Base-by-base conservation (phyloP, 2,329 filamentous ascomycete species). In the Alternaria gansuensis region DNA sequence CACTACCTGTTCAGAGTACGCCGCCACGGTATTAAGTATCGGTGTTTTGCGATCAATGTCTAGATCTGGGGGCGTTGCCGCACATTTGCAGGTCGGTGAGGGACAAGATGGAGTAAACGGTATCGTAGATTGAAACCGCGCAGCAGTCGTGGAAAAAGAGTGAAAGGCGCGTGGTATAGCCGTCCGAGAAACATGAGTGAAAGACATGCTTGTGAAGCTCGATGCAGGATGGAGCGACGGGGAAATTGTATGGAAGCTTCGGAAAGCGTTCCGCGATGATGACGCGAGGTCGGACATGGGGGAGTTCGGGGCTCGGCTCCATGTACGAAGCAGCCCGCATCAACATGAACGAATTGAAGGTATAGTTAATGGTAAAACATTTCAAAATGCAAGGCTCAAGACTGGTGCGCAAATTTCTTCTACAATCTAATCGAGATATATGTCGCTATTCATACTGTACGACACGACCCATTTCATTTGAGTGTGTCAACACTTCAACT, bases 1-100 rank as follows among this genome's bases (percentile, higher is more conserved):
- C 9, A 98, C 78, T 3, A 97, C 85, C 68, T 97, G 93, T 77
- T 96, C 89, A 1, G 88, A 83, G 74, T 97, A 96, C 1, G 84
- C 82, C 2, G 90, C 83, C 79, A 97, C 93, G 5, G 90, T 89
- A 11, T 91, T 91, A 72, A 90, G 89, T 41, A 97, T 81, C 17
- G 85, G 82, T 37, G 85, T 85, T 60, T 86, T 83, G 68, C 84
- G 83, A 73, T 97, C 93, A 52, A 97, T 93, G 23, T 88, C 86
- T 14, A 96, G 82, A 3, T 86, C 88, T 11, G 78, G 65, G 0
- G 90, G 88, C 54, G 83, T 89, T 2, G 85, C 79, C n/a, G 88
- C 85, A 77, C 92, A 97, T 11, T 83, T 77, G 78, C 93, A 97
- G 64, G 87, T 91, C 64, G 92, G 87, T 34, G 87, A 83, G 2